Base-by-base conservation (phyloP, 1,284 basidiomycete species). In the Sporisorium scitamineum region DNA sequence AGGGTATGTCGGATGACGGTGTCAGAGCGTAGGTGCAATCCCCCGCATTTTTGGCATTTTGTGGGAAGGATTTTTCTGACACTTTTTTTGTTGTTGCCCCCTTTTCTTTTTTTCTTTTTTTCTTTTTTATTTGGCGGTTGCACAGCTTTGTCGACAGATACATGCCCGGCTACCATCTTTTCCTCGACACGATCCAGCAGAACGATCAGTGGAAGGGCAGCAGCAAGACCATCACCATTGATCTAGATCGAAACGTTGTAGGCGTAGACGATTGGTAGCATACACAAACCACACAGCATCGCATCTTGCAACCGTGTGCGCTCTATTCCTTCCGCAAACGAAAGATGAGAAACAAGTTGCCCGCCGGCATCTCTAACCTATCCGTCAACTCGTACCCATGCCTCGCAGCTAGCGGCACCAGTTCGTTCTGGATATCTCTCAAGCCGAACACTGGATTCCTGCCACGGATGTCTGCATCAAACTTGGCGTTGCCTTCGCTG, bases 121-220 rank as follows among this genome's bases (percentile, higher is more conserved):
- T 48, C 9, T 7, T 48, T n/a, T 47, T 45, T 27, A 42, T 32
- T 14, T 32, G 37, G n/a, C 7, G n/a, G 32, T 32, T 44, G n/a
- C 1, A 26, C 51, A 66, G 69, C 2, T 76, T 76, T 39, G 73
- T 76, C 3, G 73, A 76, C 37, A 59, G 73, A n/a, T 76, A 92
- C 73, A 90, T 91, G 60, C 91, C 63, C 2, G 60, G 64, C 10
- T 67, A 67, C 47, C 18, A 69, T 24, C 52, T 71, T 6, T 71
- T 64, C 14, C 50, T 71, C 5, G 65, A 67, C 16, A 67, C 66
- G n/a, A 63, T 69, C 16, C 72, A 63, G 29, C 37, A 61, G 14
- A 67, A 75, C 22, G 45, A 42, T 18, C 58, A 61, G 22, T 75
- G 72, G 72, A 63, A 51, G 45, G 72, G 67, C 2, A 50, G 54